phyloP scores from a whole-genome alignment of 169 alveolate genomes.

The Plasmodium chabaudi region DNA sequence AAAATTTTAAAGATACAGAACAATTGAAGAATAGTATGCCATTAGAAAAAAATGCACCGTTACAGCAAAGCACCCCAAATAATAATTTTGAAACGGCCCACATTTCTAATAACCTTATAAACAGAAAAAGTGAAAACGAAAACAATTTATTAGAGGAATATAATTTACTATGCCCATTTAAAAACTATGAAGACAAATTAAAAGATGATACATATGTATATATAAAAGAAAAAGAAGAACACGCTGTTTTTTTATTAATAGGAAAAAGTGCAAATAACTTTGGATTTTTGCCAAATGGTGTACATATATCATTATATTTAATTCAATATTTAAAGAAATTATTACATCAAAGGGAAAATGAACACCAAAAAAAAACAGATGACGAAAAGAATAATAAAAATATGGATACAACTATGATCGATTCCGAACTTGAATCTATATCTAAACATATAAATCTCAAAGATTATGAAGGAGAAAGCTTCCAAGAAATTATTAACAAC shows the following conservation, averaged over 20 bases:
- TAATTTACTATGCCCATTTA: constrained; percentile 47
- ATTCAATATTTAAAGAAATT: constrained; percentile 44
- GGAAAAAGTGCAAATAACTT: constrained; percentile 88
- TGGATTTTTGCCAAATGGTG: constrained; percentile 87
- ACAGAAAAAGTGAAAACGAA: not conserved
- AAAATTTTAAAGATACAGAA: not conserved
- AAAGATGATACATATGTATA: constrained; percentile 74
- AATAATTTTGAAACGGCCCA: not conserved
- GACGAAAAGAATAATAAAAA: not conserved
- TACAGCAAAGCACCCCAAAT: not conserved
- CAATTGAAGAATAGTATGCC: not conserved
- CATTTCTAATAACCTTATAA: not conserved
- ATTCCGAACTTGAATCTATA: constrained; percentile 9
- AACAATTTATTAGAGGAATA: constrained; percentile 19
- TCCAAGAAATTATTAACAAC: constrained; percentile 80
- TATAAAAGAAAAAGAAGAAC: constrained; percentile 85
- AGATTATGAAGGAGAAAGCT: constrained; percentile 57
- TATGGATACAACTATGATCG: not conserved
- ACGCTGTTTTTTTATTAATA: constrained; percentile 86
- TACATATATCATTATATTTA: constrained; percentile 78
- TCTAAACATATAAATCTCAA: constrained; percentile 55
- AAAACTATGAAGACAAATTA: constrained; percentile 46
- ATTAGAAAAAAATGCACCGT: not conserved
- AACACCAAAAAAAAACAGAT: constrained; percentile 16
- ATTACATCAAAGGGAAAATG: constrained; percentile 2